Percentiles rank a stretch among this genome's conserved stretches.
Conservation (phyloP, 192 early-diverging fungal genomes). For the Lobulomyces angularis region DNA sequence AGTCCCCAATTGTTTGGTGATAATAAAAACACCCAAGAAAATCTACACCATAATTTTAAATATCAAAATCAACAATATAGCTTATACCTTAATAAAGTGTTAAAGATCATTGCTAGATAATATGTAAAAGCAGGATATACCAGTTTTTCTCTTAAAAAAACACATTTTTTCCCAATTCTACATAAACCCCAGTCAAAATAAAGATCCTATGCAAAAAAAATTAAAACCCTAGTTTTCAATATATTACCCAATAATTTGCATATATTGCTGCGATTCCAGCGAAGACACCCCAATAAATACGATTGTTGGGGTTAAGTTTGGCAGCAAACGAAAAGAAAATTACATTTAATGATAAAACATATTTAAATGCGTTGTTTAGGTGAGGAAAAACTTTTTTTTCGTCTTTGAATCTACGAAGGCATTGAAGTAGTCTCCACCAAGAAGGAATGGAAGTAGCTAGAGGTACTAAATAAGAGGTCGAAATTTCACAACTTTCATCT, state of each 20-base stretch:
- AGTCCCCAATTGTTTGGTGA: constrained; percentile 32
- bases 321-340: constrained; percentile 19
- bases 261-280: constrained; percentile 14
- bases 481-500: constrained; percentile 14
- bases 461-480: constrained; percentile 16
- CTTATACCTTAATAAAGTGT: constrained; percentile 8
- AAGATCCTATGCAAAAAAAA: constrained; percentile 1
- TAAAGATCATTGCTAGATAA: constrained; percentile 7
- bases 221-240: constrained; percentile 12
- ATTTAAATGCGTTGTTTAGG: constrained; percentile 25
- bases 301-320: constrained; percentile 1
- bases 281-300: constrained; percentile 2
- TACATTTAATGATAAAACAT: constrained; percentile 19
- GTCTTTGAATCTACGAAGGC: constrained; percentile 24
- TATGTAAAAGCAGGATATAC: constrained; percentile 25
- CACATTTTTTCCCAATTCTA: constrained; percentile 12
- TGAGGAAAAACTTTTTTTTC: constrained; percentile 17
- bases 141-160: constrained; percentile 25
- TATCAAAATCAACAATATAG: constrained; percentile 4
- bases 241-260: constrained; percentile 30
- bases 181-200: constrained; percentile 19
- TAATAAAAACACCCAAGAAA: constrained; percentile 27
- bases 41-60: constrained; percentile 16
- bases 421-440: constrained; percentile 17
- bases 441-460: constrained; percentile 19